Evolutionary conservation across 129 eudicot genomes (phyloP).

Genomic region (Heracleum sosnowskyi): DNA sequence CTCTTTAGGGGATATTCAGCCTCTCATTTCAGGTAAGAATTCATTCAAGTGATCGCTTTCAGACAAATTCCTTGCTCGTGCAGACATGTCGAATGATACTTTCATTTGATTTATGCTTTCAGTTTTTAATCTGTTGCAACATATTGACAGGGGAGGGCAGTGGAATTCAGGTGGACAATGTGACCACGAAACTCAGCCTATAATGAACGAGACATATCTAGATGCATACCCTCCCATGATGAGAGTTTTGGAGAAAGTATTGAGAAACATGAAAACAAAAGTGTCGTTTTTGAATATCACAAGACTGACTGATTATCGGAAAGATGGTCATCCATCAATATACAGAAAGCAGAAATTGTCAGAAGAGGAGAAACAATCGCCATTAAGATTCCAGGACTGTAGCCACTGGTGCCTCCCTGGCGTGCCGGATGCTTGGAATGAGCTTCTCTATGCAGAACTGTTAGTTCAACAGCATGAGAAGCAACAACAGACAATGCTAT

Average conservation of each 20-base stretch:
- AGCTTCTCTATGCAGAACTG: background rate
- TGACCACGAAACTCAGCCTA: constrained; percentile 74
- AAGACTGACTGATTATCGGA: constrained; percentile 2
- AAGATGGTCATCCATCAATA: constrained; percentile 2
- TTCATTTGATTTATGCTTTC: background rate
- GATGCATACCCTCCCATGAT: constrained; percentile 60
- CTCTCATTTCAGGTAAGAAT: constrained; percentile 63
- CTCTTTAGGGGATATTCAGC: constrained; percentile 91
- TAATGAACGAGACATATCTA: constrained; percentile 59
- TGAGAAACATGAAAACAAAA: constrained; percentile 19
- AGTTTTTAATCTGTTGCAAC: background rate
- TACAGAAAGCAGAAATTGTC: background rate
- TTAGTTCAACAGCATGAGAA: constrained; percentile 14
- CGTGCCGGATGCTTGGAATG: constrained; percentile 9
- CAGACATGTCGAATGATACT: background rate
- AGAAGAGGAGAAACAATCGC: background rate
- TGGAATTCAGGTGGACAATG: constrained; percentile 81
- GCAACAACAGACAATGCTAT: background rate
- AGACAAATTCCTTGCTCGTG: background rate
- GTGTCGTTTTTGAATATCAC: background rate
- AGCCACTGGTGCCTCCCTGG: constrained; percentile 9
- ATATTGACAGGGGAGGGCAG: background rate
- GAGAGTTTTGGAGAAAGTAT: constrained; percentile 60
- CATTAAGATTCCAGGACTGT: background rate
- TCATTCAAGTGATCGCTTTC: background rate